Evolutionary conservation across 2,329 filamentous ascomycete genomes (phyloP), one percentile per base, ranked within the genome.

Genomic region (Colletotrichum orbiculare): DNA sequence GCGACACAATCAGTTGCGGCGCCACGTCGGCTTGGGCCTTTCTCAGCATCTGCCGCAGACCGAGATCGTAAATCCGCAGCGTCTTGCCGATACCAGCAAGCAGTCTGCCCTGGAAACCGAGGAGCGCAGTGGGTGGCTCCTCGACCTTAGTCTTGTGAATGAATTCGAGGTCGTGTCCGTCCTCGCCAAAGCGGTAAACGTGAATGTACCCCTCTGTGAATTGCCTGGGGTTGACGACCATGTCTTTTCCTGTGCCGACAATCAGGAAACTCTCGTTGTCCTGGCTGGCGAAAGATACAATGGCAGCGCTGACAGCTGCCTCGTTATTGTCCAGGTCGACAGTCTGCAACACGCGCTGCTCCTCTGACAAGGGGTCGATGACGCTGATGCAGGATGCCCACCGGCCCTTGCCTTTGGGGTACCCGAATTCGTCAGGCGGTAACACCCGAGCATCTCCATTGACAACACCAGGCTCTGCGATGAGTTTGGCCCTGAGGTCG

Each of bases 381-480:
- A 97, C 87, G 72, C 93, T 94, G 69, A 99, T 94, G 77, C 94
- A 98, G 9, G 95, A 98, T 45, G 96, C 93, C 96, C 96, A 99
- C 69, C 95, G 91, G 17, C 92, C 91, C 65, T 87, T 89, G 33
- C 89, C 94, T 61, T 90, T 88, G 9, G 96, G 92, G 72, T 97
- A 93, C 2, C 96, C 96, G 74, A 99, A 97, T 6, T 97, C 92
- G 69, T 91, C 87, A 1, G 93, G 87, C 0, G 92, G 89, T 2
- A 96, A 82, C 10, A 90, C 83, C 5, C 84, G 82, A n/a, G 86
- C 83, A 68, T 94, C 90, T 6, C 91, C 92, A 73, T 93, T 94
- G 8, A 89, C 87, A 4, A 88, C 83, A 7, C 83, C 83, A 0
- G 91, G 89, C 69, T 96, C 91, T 38, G 90, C 85, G 10, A 96